These are phyloP conservation scores for Suillus placidus DNA, from an alignment of 768 basidiomycete genomes.

Conservation along the genomic window DNA sequence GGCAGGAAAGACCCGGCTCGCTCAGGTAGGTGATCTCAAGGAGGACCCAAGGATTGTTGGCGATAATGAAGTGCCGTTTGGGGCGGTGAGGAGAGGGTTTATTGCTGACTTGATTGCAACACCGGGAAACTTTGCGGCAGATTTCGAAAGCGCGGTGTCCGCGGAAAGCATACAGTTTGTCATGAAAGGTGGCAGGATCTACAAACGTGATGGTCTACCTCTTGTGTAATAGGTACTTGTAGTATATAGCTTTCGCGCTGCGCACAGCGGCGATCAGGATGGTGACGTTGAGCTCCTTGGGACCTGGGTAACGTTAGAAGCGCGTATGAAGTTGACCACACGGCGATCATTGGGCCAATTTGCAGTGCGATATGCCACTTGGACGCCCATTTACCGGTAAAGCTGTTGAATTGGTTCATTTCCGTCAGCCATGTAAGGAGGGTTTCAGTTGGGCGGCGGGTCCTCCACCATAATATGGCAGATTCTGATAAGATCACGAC, in stretches of 20 bases:
- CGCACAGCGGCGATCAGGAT: not conserved
- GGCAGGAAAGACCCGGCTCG: slow-evolving; percentile 29
- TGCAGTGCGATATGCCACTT: not conserved
- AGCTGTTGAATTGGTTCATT: not conserved
- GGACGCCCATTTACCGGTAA: not conserved
- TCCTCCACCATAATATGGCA: not conserved
- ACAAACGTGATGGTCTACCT: slow-evolving; percentile 40
- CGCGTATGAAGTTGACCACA: not conserved
- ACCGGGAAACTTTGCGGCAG: slow-evolving; percentile 37
- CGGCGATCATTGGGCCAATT: not conserved
- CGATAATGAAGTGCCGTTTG: slow-evolving; percentile 58
- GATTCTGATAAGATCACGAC: not conserved
- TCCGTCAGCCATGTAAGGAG: not conserved
- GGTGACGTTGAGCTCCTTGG: not conserved
- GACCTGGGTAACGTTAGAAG: not conserved
- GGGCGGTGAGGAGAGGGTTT: slow-evolving; percentile 54
- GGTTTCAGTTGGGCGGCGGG: not conserved
- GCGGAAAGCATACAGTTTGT: slow-evolving; percentile 53
- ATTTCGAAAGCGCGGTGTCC: slow-evolving; percentile 49
- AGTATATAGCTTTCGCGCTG: not conserved
- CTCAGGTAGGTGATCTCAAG: slow-evolving; percentile 26
- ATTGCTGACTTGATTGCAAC: slow-evolving; percentile 52
- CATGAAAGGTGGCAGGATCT: slow-evolving; percentile 58
- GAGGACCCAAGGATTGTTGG: slow-evolving; percentile 37
- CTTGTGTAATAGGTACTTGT: slow-evolving; percentile 13